These are phyloP conservation scores for Boletus sensibilis DNA, from an alignment of 768 basidiomycete species.

Conservation along the genomic window DNA sequence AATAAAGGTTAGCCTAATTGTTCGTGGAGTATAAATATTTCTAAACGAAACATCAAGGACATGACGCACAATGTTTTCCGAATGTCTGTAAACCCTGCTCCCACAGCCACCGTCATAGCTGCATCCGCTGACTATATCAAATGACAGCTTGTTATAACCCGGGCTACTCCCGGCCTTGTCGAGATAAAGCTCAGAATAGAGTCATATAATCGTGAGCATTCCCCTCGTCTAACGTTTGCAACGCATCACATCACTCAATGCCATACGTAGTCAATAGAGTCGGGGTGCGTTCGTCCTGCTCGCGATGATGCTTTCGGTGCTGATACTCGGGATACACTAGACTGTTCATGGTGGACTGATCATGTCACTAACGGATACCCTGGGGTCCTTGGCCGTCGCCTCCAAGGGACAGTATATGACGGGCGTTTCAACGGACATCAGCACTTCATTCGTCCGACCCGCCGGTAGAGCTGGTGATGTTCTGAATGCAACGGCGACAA, in stretches of 20 bases:
- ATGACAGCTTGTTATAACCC: conserved; percentile 57
- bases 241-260: conserved; percentile 1
- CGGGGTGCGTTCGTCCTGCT: conserved; percentile 49
- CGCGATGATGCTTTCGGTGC: not conserved
- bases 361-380: conserved; percentile 77
- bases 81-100: conserved; percentile 47
- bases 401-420: conserved; percentile 84
- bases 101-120: not conserved
- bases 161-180: conserved; percentile 70
- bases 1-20: conserved; percentile 55
- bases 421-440: conserved; percentile 82
- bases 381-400: conserved; percentile 83
- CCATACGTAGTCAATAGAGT: conserved; percentile 68
- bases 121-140: not conserved
- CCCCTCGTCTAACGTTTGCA: not conserved
- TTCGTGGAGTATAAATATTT: not conserved
- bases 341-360: conserved; percentile 81
- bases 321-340: conserved; percentile 22
- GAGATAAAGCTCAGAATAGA: conserved; percentile 71
- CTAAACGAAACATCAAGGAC: conserved; percentile 46
- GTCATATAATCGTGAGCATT: conserved; percentile 62
- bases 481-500: conserved; percentile 58
- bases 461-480: conserved; percentile 70
- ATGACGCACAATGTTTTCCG: conserved; percentile 78
- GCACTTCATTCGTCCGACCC: conserved; percentile 73